Percentiles rank a stretch among this genome's conserved stretches.
phyloP scores from a whole-genome alignment of 306 rosid genomes.

The Trifolium dubium region DNA sequence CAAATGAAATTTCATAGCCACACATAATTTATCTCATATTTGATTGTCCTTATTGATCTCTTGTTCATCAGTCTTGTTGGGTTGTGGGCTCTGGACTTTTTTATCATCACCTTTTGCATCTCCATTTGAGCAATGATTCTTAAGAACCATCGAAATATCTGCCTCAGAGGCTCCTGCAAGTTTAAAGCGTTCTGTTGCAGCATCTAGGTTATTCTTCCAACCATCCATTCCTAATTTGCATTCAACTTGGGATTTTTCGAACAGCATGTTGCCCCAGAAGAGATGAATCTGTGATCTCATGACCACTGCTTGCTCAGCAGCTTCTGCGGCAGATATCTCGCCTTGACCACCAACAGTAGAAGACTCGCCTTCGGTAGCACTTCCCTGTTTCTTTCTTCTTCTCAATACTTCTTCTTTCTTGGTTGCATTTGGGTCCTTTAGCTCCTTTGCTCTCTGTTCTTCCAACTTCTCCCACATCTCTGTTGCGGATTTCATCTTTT shows the following conservation, averaged over 20 bases:
- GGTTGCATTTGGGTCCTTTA: conserved; percentile 78
- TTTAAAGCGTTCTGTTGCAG: conserved; percentile 82
- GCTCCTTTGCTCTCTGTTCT: conserved; percentile 85
- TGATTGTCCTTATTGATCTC: conserved; percentile 45
- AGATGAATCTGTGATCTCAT: conserved; percentile 98
- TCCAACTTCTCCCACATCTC: conserved; percentile 98
- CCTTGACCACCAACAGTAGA: conserved; percentile 56
- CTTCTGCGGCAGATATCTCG: conserved; percentile 78
- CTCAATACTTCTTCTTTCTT: conserved; percentile 80
- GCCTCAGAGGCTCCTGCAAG: conserved; percentile 95
- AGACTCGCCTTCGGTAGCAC: conserved; percentile 64
- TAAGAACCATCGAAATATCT: conserved; percentile 79
- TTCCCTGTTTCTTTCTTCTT: conserved; percentile 76
- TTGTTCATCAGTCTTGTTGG: conserved; percentile 45
- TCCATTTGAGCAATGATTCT: conserved; percentile 87
- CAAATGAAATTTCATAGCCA: conserved; percentile 23
- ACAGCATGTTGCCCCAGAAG: conserved; percentile 98
- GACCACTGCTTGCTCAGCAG: conserved; percentile 90
- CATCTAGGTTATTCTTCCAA: conserved; percentile 84
- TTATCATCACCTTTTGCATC: conserved; percentile 62
- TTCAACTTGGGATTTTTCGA: conserved; percentile 95
- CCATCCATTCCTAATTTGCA: conserved; percentile 73
- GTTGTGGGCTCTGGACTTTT: conserved; percentile 43
- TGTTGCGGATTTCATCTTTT: conserved; percentile 94
- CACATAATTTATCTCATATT: conserved; percentile 43